phyloP scores from a whole-genome alignment of 148 eudicot genomes.

The Vaccinium vitisidaea region DNA sequence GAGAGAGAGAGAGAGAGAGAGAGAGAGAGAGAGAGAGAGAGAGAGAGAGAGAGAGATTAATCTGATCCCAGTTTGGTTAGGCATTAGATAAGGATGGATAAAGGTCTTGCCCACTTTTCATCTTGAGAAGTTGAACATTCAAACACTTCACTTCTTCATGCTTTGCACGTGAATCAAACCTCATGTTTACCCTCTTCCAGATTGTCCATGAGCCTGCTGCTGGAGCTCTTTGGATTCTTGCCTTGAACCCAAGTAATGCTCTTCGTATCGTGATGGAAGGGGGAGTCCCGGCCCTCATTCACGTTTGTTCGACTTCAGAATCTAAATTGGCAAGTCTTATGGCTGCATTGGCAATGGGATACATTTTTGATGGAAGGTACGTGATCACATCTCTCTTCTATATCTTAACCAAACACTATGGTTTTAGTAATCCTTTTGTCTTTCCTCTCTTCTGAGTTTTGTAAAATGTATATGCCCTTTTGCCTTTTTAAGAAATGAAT shows the following conservation, averaged over 20 bases:
- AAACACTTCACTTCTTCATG: background rate
- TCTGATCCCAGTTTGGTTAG: background rate
- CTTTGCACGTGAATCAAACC: background rate
- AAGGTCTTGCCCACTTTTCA: background rate
- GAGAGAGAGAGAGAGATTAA: too few relatives aligned
- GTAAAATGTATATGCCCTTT: background rate
- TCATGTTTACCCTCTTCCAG: slow-evolving; percentile 36
- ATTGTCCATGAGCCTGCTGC: slow-evolving; percentile 98
- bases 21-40: too few relatives aligned
- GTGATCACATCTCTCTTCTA: background rate
- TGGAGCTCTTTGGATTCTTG: slow-evolving; percentile 98
- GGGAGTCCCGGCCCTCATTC: slow-evolving; percentile 82
- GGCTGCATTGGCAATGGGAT: slow-evolving; percentile 88
- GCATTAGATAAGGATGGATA: background rate
- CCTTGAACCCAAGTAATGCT: slow-evolving; percentile 86
- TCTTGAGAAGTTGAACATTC: background rate
- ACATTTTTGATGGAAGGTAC: slow-evolving; percentile 96
- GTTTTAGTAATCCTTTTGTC: background rate
- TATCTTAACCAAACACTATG: background rate
- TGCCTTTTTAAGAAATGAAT: background rate
- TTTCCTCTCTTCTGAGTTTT: background rate
- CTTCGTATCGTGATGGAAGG: slow-evolving; percentile 84
- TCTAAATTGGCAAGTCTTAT: slow-evolving; percentile 97
- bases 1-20: too few relatives aligned
- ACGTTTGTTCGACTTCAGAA: slow-evolving; percentile 70